A percentile compares a stretch with the other conserved stretches of the same genome.
Conservation (phyloP, 2,329 filamentous ascomycete species). For the Beauveria medogensis region DNA sequence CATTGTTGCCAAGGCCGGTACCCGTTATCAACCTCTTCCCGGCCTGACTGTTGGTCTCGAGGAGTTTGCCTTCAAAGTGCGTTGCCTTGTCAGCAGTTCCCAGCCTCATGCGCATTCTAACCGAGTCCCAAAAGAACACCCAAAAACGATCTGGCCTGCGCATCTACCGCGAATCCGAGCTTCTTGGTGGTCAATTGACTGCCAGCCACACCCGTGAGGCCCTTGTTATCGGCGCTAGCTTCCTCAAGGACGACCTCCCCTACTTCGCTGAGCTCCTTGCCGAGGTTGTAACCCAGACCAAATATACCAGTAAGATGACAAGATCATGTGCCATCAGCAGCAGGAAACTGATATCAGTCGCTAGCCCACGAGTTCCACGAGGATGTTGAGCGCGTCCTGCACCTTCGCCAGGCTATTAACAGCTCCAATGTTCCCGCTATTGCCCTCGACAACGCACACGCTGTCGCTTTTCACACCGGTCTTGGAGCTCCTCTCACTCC, state of each 20-base stretch:
- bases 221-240: conserved; percentile 85
- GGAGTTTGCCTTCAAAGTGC: conserved; percentile 95
- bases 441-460: conserved; percentile 79
- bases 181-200: conserved; percentile 83
- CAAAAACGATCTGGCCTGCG: conserved; percentile 79
- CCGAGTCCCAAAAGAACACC: conserved; percentile 57
- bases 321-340: conserved; percentile 3
- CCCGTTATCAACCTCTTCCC: conserved; percentile 82
- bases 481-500: conserved; percentile 75
- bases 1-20: conserved; percentile 88
- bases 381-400: conserved; percentile 70
- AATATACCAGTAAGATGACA: conserved; percentile 61
- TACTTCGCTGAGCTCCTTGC: conserved; percentile 95
- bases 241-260: conserved; percentile 89
- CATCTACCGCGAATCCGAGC: conserved; percentile 90
- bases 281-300: conserved; percentile 82
- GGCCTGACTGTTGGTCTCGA: conserved; percentile 85
- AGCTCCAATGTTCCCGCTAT: conserved; percentile 54
- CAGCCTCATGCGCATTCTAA: conserved; percentile 36
- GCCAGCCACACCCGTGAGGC: conserved; percentile 90
- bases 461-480: conserved; percentile 84
- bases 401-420: conserved; percentile 67
- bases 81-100: conserved; percentile 20
- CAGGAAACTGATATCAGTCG: conserved; percentile 13
- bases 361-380: conserved; percentile 85